phyloP scores from a whole-genome alignment of 306 rosid genomes.

The Morella rubra region DNA sequence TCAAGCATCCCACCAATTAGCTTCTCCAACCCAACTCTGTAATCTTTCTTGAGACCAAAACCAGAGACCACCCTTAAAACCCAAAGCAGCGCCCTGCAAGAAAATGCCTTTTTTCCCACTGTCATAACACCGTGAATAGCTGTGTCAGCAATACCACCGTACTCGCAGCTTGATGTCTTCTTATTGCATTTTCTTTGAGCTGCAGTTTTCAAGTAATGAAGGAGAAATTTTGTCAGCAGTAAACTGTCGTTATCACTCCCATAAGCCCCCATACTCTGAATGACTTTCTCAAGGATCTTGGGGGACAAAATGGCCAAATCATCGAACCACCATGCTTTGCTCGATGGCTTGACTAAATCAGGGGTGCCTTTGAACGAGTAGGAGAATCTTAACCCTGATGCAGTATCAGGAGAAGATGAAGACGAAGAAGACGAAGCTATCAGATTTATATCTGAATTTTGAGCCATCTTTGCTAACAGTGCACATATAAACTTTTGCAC shows the following conservation, averaged over 20 bases:
- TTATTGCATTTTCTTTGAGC: constrained; percentile 28
- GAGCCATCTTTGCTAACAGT: constrained; percentile 49
- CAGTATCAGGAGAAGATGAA: constrained; percentile 57
- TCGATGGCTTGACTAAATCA: constrained; percentile 39
- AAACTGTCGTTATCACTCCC: constrained; percentile 47
- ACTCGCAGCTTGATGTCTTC: constrained; percentile 29
- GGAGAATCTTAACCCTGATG: constrained; percentile 35
- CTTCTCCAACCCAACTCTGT: constrained; percentile 55
- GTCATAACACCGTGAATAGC: constrained; percentile 55
- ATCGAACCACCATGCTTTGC: constrained; percentile 75
- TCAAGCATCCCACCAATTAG: constrained; percentile 68
- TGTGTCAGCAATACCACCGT: constrained; percentile 56
- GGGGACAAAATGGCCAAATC: constrained; percentile 64
- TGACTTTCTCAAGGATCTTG: constrained; percentile 54
- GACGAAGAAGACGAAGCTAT: constrained; percentile 37
- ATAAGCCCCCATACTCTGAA: constrained; percentile 45
- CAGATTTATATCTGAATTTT: constrained; percentile 41
- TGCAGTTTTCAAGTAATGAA: constrained; percentile 54
- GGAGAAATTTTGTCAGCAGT: constrained; percentile 63
- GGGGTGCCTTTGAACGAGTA: constrained; percentile 48
- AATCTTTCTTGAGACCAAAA: constrained; percentile 48
- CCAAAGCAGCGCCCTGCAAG: constrained; percentile 70
- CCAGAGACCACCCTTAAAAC: constrained; percentile 56
- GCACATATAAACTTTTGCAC: constrained; percentile 61
- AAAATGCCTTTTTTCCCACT: constrained; percentile 48